Base-by-base conservation (phyloP, 2,329 filamentous ascomycete species). In the Thelonectria rubi region DNA sequence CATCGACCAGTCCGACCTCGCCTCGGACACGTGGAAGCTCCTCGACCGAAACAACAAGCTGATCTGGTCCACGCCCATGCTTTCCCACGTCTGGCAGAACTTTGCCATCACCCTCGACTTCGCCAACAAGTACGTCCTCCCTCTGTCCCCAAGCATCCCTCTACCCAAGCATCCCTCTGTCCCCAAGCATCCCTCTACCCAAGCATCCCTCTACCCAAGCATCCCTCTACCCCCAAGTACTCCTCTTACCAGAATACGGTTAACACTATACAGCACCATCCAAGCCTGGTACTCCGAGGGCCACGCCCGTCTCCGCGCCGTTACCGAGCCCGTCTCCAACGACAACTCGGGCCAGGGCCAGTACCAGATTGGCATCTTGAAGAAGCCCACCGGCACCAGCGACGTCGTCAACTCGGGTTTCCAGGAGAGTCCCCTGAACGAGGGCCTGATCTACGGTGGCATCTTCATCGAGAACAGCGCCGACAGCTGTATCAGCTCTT, bases 281-380 rank as follows among this genome's bases (percentile, higher is more conserved):
- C 81, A 84, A 51, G 80, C 87, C 46, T 86, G 83, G 74, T 88
- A 87, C 77, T 88, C 86, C 2, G 75, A 76, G 17, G 82, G 79
- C 45, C 71, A 71, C 30, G 70, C 73, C 2, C 72, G 81, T 0
- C 81, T 89, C 30, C 74, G 78, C 32, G 71, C 76, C 1, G 81
- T 83, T n/a, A 84, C 80, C 1, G 73, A 77, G 17, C 75, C 81
- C 0, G 68, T 83, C 0, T 20, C 74, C 42, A 85, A 86, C 66
- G 79, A 87, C 65, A 78, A 87, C 57, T 78, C 79, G 42, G 86
- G 86, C 5, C 80, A 82, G 56, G 87, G 87, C 20, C 85, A 88
- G 72, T 88, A 82, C 73, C 87, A 89, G 71, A 82, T 89, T 53
- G 87, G 87, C 37, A 71, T 88, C 1, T 76, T 89, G 60, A 89